Evolutionary conservation across 805 yeast genomes (phyloP).

Genomic region (Starmerella floris): DNA sequence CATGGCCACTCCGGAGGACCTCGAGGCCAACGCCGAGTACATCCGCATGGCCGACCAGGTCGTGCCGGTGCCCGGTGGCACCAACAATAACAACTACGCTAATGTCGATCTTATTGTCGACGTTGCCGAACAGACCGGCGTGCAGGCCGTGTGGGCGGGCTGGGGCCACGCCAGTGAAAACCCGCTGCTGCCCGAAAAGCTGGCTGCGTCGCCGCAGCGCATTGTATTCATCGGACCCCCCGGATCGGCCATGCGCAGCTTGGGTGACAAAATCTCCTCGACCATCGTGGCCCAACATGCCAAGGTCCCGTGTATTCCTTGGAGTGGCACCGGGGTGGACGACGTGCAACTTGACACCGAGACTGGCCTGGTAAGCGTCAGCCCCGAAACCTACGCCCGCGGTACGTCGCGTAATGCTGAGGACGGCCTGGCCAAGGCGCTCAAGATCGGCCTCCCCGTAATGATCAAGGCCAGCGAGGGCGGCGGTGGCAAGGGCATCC

Average conservation of each 20-base stretch:
- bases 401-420: slow-evolving; percentile 82
- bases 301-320: slow-evolving; percentile 94
- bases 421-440: slow-evolving; percentile 79
- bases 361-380: slow-evolving; percentile 77
- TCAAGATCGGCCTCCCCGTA: slow-evolving; percentile 86
- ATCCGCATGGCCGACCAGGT: slow-evolving; percentile 98
- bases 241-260: slow-evolving; percentile 97
- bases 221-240: slow-evolving; percentile 97
- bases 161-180: slow-evolving; percentile 99
- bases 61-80: slow-evolving; percentile 97
- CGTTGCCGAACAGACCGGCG: slow-evolving; percentile 89
- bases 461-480: slow-evolving; percentile 99
- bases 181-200: slow-evolving; percentile 81
- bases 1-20: slow-evolving; percentile 99
- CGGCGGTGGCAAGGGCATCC: slow-evolving; percentile 99
- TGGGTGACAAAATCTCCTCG: slow-evolving; percentile 95
- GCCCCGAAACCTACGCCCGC: slow-evolving; percentile 65
- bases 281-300: slow-evolving; percentile 99
- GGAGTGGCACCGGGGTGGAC: slow-evolving; percentile 98
- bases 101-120: slow-evolving; percentile 95
- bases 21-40: slow-evolving; percentile 92
- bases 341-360: slow-evolving; percentile 54
- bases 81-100: slow-evolving; percentile 96
- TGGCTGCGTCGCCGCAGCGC: slow-evolving; percentile 84
- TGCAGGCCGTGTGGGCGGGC: slow-evolving; percentile 99